Percentiles rank a stretch among this genome's conserved stretches.
phyloP scores from a whole-genome alignment of 1,284 basidiomycete species.

The Moesziomyces globuligerus region DNA sequence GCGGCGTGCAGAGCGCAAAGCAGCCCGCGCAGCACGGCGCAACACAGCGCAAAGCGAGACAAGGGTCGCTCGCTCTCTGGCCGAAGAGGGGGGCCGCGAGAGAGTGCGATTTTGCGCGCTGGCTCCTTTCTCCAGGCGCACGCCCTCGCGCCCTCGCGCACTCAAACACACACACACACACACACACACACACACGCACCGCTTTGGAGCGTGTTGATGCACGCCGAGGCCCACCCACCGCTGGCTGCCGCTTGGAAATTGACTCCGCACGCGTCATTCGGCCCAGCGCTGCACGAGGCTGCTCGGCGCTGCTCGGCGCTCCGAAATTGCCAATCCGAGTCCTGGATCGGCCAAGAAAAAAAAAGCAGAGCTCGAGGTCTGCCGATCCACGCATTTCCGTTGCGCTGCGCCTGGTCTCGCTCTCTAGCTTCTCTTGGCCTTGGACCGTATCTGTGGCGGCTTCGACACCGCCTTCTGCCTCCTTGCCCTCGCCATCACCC shows the following conservation, averaged over 20 bases:
- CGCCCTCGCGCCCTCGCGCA: neutral
- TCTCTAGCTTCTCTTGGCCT: too few relatives aligned
- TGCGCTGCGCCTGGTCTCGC: neutral
- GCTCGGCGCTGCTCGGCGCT: too few relatives aligned
- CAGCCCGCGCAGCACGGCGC: neutral
- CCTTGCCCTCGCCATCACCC: neutral
- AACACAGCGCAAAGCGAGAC: neutral
- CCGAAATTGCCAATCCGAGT: neutral
- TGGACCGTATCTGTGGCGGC: too few relatives aligned
- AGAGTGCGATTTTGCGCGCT: too few relatives aligned
- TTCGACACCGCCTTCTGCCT: too few relatives aligned
- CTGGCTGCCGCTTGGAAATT: too few relatives aligned
- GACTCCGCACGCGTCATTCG: too few relatives aligned
- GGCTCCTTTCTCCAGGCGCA: too few relatives aligned
- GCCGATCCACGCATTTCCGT: neutral
- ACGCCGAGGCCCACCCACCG: neutral
- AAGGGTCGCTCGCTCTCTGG: conserved; percentile 8
- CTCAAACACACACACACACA: conserved; percentile 4
- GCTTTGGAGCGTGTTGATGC: neutral
- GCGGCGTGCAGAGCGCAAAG: too few relatives aligned
- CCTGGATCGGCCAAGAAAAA: neutral
- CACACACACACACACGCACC: conserved; percentile 1
- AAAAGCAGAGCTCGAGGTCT: neutral
- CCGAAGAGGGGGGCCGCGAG: too few relatives aligned
- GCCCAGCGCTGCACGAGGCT: neutral